Evolutionary conservation across 108 stramenopile species (phyloP).

Genomic region (Chaetoceros tenuissimus): DNA sequence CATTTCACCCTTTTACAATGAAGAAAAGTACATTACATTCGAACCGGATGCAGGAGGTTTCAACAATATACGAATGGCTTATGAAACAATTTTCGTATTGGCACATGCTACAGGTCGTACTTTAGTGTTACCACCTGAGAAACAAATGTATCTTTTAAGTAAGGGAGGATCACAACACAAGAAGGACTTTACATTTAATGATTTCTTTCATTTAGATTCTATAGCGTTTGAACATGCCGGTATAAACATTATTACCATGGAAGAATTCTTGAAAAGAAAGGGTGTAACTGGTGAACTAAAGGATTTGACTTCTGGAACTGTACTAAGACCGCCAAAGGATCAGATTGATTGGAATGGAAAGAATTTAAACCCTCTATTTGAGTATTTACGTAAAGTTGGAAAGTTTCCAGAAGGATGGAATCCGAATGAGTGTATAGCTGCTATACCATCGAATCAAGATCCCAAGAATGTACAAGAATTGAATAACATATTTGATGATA

Average conservation of each 20-base stretch:
- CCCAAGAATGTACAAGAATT: conserved; percentile 43
- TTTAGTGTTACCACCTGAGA: conserved; percentile 82
- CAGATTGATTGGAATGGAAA: conserved; percentile 24
- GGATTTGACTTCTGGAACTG: conserved; percentile 11
- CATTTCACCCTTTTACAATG: conserved; percentile 36
- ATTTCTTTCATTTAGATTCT: conserved; percentile 74
- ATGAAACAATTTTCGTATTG: conserved; percentile 84
- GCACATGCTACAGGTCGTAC: conserved; percentile 86
- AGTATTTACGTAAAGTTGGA: conserved; percentile 22
- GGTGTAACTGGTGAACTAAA: conserved; percentile 35
- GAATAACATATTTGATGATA: conserved; percentile 22
- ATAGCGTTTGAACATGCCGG: conserved; percentile 71
- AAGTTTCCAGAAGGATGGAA: conserved; percentile 51
- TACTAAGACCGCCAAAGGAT: conserved; percentile 3
- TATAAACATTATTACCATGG: conserved; percentile 73
- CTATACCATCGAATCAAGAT: conserved; percentile 58
- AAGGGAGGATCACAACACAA: conserved; percentile 29
- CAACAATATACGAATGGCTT: conserved; percentile 93
- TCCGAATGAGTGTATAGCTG: conserved; percentile 61
- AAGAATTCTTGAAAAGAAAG: conserved; percentile 74
- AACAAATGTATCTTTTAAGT: conserved; percentile 56
- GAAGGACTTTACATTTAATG: conserved; percentile 54
- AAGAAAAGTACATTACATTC: conserved; percentile 71
- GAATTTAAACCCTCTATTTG: background rate
- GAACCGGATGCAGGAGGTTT: conserved; percentile 89